Conservation (phyloP, 2,329 filamentous ascomycete genomes). For the Cytospora piceicola region DNA sequence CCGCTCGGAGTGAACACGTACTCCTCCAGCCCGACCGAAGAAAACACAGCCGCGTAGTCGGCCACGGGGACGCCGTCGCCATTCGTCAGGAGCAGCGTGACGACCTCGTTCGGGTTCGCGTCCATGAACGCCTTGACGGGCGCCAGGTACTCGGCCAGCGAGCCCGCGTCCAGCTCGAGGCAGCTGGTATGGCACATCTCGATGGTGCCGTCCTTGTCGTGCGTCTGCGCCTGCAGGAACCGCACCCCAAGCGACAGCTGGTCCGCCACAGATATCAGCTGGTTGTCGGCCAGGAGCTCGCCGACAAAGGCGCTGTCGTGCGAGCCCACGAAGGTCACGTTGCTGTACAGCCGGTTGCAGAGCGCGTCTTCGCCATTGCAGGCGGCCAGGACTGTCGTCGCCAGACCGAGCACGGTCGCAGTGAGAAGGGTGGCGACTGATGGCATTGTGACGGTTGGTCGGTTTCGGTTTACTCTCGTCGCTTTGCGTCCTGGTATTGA, state of each 20-base stretch:
- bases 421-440: conserved; percentile 1
- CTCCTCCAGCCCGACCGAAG: conserved; percentile 56
- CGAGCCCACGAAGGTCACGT: conserved; percentile 64
- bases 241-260: conserved; percentile 67
- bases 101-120: conserved; percentile 61
- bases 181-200: conserved; percentile 70
- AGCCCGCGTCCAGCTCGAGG: conserved; percentile 60
- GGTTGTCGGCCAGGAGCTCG: conserved; percentile 57
- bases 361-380: conserved; percentile 64
- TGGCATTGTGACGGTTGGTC: conserved; percentile 12
- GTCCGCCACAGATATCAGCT: conserved; percentile 59
- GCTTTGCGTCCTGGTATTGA: background rate
- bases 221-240: conserved; percentile 67
- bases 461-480: background rate
- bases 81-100: conserved; percentile 67
- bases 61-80: conserved; percentile 59
- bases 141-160: conserved; percentile 57
- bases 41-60: conserved; percentile 59
- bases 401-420: conserved; percentile 13
- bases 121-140: conserved; percentile 65
- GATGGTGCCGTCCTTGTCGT: conserved; percentile 54
- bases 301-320: conserved; percentile 71
- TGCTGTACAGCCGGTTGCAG: conserved; percentile 61
- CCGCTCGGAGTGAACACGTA: conserved; percentile 59
- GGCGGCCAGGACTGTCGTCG: conserved; percentile 28